These are phyloP conservation scores for Globisporangium uncinulatum DNA, from an alignment of 352 stramenopile genomes.

Conservation along the genomic window DNA sequence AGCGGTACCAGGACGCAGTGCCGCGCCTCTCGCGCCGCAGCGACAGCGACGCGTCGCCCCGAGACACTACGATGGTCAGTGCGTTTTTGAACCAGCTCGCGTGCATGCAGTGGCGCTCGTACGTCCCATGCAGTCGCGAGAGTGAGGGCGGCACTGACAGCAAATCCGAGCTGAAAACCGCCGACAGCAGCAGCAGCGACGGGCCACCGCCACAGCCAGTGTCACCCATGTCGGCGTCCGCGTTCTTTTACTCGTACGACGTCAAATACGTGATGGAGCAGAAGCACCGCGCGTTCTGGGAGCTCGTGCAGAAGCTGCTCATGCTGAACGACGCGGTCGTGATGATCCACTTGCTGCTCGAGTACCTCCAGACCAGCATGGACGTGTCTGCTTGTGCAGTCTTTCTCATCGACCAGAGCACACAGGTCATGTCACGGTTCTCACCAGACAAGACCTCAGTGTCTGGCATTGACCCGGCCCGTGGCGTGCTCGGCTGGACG, in stretches of 20 bases:
- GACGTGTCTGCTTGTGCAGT: constrained; percentile 45
- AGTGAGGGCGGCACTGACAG: constrained; percentile 4
- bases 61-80: constrained; percentile 8
- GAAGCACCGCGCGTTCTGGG: constrained; percentile 73
- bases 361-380: constrained; percentile 58
- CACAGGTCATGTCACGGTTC: constrained; percentile 73
- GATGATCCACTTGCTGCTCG: constrained; percentile 66
- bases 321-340: constrained; percentile 65
- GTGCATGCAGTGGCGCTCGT: constrained; percentile 18
- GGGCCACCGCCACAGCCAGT: not conserved
- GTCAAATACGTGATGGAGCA: constrained; percentile 41
- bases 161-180: not conserved
- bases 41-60: not conserved
- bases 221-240: constrained; percentile 7
- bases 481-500: constrained; percentile 49
- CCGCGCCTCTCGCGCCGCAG: not conserved
- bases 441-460: constrained; percentile 37
- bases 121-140: constrained; percentile 14
- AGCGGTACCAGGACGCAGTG: constrained; percentile 13
- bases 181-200: not conserved
- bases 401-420: constrained; percentile 73
- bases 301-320: constrained; percentile 64
- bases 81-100: constrained; percentile 18
- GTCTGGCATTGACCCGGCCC: constrained; percentile 39
- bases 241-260: constrained; percentile 20